A percentile compares a stretch with the other conserved stretches of the same genome.
Conservation (phyloP, 2,329 filamentous ascomycete genomes). For the Colletotrichum falcatum region DNA sequence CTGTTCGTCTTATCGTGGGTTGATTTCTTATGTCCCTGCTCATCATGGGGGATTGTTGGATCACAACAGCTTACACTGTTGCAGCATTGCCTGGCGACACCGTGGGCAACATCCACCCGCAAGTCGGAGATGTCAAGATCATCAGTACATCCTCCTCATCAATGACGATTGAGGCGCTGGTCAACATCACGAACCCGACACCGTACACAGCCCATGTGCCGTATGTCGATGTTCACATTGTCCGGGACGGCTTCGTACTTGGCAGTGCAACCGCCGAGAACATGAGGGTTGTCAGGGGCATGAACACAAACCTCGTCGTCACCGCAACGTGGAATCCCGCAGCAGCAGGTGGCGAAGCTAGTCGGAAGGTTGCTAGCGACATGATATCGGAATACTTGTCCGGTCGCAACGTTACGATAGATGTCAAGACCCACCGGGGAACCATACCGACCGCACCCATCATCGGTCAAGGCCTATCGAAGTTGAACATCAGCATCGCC, state of each 20-base stretch:
- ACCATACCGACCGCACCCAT: conserved; percentile 80
- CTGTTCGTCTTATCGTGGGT: conserved; percentile 52
- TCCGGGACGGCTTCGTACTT: conserved; percentile 78
- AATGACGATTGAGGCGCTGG: conserved; percentile 75
- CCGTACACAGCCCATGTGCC: conserved; percentile 87
- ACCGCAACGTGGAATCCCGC: conserved; percentile 81
- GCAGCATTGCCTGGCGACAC: conserved; percentile 70
- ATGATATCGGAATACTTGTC: conserved; percentile 89
- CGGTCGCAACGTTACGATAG: conserved; percentile 85
- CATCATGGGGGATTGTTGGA: conserved; percentile 1
- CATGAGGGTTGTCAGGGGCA: conserved; percentile 73
- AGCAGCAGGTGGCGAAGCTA: conserved; percentile 71
- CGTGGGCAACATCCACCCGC: conserved; percentile 65
- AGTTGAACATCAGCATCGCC: conserved; percentile 76
- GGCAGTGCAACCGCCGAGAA: conserved; percentile 79
- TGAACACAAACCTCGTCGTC: conserved; percentile 77
- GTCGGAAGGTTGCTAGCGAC: conserved; percentile 72
- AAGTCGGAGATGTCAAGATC: conserved; percentile 78
- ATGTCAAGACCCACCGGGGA: conserved; percentile 75
- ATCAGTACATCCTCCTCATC: conserved; percentile 78
- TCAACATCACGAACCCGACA: conserved; percentile 93
- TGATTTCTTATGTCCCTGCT: conserved; percentile 36
- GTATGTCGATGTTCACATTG: conserved; percentile 79
- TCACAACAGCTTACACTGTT: conserved; percentile 49
- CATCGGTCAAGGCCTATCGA: conserved; percentile 79